Base-by-base conservation (phyloP, 192 early-diverging fungal species). In the Rhizophagus clarus region DNA sequence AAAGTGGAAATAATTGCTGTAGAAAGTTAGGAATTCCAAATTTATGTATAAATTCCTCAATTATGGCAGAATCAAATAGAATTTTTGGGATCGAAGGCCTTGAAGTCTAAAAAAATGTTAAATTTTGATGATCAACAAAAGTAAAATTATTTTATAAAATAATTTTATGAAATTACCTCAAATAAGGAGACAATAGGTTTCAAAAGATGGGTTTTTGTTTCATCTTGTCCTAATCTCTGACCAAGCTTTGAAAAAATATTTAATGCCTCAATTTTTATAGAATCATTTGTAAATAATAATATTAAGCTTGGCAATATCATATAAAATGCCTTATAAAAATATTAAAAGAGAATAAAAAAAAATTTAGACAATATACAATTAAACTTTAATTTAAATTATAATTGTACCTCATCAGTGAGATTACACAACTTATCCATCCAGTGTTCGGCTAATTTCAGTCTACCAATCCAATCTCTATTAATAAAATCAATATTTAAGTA, bases 131-230 rank as follows among this genome's bases (percentile, higher is more conserved):
- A 56, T 7, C 7, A 56, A 6, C 15, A 56, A 17, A 51, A 22
- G 3, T 56, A 7, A 6, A 56, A 56, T 56, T 2, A 56, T 5
- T 4, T 56, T 22, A 56, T 6, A 56, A 56, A 22, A 22, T 22
- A 56, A 56, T 22, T 1, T 56, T 22, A 20, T 22, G 5, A 56
- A 45, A 40, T 64, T 86, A 90, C 88, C 80, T 91, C 90, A 81
- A 91, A 89, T n/a, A 91, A 78, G 7, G 87, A 82, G 26, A 89
- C 77, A n/a, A 88, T 88, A 2, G 86, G 88, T 56, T 91, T 91
- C n/a, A 91, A 77, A 11, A 91, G 68, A 67, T 87, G 83, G 1
- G 71, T 61, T 12, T 88, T 88, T 5, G 87, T 83, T 17, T 82
- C 83, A 32, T 88, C 84, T 17, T 80, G 83, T 14, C 90, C 90